These are phyloP conservation scores for Lenwebbia sp. DNA, from an alignment of 345 rosid genomes.

Conservation along the genomic window DNA sequence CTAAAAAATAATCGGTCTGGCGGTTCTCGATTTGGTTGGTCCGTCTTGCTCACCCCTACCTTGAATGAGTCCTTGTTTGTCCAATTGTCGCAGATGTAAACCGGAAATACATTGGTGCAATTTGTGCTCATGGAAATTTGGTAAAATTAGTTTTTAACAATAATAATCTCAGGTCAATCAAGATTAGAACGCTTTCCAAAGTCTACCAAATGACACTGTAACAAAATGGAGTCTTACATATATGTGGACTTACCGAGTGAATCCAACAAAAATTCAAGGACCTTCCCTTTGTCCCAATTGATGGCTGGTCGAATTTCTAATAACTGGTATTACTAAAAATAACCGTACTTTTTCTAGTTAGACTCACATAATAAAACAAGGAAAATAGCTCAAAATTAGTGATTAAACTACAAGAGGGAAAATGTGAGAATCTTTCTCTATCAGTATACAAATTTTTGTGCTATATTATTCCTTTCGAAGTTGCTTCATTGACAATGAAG, in stretches of 20 bases:
- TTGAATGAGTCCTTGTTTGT: conserved; percentile 87
- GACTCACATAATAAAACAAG: not conserved
- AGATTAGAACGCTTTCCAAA: not conserved
- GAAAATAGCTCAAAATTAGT: not conserved
- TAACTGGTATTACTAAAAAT: conserved; percentile 32
- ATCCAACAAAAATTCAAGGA: conserved; percentile 78
- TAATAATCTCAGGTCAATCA: not conserved
- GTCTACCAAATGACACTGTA: not conserved
- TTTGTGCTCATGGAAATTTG: conserved; percentile 17
- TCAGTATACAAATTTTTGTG: not conserved
- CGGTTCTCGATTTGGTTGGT: too few species aligned
- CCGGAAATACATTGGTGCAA: conserved; percentile 53
- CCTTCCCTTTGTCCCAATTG: conserved; percentile 91
- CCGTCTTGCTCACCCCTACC: conserved; percentile 18
- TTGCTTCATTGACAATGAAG: not conserved
- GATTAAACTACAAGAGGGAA: not conserved
- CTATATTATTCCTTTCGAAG: not conserved
- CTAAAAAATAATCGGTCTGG: too few species aligned
- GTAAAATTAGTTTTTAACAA: not conserved
- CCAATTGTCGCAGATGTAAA: conserved; percentile 76
- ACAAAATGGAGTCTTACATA: not conserved
- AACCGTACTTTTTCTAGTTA: conserved; percentile 26
- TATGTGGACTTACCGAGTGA: conserved; percentile 46
- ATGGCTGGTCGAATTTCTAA: conserved; percentile 75
- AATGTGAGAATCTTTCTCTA: not conserved